These are phyloP conservation scores for Lecanosticta acicola DNA, from an alignment of 2,329 filamentous ascomycete species.

Conservation along the genomic window DNA sequence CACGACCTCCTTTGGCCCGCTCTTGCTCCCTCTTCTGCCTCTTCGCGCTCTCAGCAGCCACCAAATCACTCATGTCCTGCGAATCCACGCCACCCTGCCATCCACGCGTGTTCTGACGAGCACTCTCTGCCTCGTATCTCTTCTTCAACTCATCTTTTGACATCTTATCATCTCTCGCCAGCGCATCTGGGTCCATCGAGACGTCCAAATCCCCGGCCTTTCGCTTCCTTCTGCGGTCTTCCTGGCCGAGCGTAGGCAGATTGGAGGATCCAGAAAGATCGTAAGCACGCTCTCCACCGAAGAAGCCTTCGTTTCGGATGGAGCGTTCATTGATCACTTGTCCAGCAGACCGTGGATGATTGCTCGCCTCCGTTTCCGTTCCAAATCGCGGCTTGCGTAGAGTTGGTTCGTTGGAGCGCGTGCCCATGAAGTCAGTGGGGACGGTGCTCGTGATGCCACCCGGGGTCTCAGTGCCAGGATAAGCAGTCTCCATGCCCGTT, in stretches of 20 bases:
- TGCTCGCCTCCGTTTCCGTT: slow-evolving; percentile 79
- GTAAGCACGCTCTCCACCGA: slow-evolving; percentile 89
- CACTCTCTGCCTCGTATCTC: slow-evolving; percentile 68
- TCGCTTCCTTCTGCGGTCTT: slow-evolving; percentile 72
- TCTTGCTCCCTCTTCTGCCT: slow-evolving; percentile 83
- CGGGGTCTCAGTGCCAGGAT: slow-evolving; percentile 66
- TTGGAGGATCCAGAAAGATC: slow-evolving; percentile 59
- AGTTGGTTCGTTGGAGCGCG: slow-evolving; percentile 81
- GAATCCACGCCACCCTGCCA: slow-evolving; percentile 63
- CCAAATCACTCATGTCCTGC: slow-evolving; percentile 92
- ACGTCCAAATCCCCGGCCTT: slow-evolving; percentile 95
- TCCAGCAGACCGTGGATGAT: slow-evolving; percentile 70
- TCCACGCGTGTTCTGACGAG: slow-evolving; percentile 53
- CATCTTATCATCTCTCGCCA: slow-evolving; percentile 69
- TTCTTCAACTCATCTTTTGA: slow-evolving; percentile 77
- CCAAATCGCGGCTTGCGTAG: slow-evolving; percentile 80
- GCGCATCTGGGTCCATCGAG: slow-evolving; percentile 76
- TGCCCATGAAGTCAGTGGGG: slow-evolving; percentile 70
- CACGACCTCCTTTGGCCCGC: slow-evolving; percentile 36
- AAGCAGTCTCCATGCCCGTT: slow-evolving; percentile 64
- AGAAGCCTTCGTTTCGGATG: slow-evolving; percentile 83
- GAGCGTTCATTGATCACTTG: slow-evolving; percentile 86
- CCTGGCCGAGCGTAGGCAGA: slow-evolving; percentile 69
- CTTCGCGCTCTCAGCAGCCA: slow-evolving; percentile 87
- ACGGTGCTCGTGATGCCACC: slow-evolving; percentile 74